phyloP scores from a whole-genome alignment of 164 flowering plant species.

The Magnolia changhungtana region DNA sequence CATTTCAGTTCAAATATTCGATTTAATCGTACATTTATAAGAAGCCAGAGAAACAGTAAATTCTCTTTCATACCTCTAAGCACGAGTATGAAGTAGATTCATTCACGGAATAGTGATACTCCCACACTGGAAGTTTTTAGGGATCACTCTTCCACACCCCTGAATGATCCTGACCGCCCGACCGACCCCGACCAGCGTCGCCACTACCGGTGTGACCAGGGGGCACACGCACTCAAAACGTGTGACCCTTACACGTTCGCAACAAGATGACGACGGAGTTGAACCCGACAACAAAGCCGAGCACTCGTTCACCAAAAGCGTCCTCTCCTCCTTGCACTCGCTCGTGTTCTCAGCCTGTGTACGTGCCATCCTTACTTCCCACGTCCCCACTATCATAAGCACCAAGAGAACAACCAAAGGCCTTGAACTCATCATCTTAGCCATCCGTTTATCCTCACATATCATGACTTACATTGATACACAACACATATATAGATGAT shows the following conservation, averaged over 20 bases:
- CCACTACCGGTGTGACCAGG: conserved; percentile 26
- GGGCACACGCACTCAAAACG: conserved; percentile 36
- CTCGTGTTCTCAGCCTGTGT: not conserved
- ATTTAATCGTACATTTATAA: no score
- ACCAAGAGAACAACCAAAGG: not conserved
- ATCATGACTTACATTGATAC: no score
- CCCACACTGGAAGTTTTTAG: conserved; percentile 42
- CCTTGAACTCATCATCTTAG: not conserved
- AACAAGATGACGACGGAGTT: conserved; percentile 25
- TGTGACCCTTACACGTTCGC: conserved; percentile 21
- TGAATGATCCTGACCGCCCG: conserved; percentile 26
- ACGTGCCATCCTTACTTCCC: not conserved
- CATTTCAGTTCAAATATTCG: no score
- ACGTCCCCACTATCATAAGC: not conserved
- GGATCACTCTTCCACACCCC: conserved; percentile 39
- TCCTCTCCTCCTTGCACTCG: conserved; percentile 26
- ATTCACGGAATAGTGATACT: conserved; percentile 14
- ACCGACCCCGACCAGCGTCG: conserved; percentile 25
- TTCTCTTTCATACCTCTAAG: no score
- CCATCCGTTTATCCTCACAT: no score
- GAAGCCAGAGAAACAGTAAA: no score
- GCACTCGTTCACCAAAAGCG: conserved; percentile 12
- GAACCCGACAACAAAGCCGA: conserved; percentile 21
- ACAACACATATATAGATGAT: no score
- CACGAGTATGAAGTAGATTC: not conserved